These are phyloP conservation scores for Linum usitatissimum DNA, from an alignment of 345 rosid species.

Conservation along the genomic window DNA sequence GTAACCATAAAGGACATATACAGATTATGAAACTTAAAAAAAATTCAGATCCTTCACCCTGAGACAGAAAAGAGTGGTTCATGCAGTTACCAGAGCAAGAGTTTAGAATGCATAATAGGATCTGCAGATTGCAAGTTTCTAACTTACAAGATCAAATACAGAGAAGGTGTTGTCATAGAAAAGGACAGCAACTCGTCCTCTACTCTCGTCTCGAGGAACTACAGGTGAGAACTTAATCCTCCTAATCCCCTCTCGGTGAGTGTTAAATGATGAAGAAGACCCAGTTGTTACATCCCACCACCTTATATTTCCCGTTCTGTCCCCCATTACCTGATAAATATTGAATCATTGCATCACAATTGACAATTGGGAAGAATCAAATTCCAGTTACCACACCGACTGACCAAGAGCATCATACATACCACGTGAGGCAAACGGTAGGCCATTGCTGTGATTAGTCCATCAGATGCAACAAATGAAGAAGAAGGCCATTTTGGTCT, in stretches of 20 bases:
- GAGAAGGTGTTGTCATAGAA: slow-evolving; percentile 92
- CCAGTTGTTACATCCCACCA: slow-evolving; percentile 99
- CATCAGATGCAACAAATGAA: slow-evolving; percentile 86
- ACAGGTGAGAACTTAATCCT: slow-evolving; percentile 93
- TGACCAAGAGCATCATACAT: slow-evolving; percentile 24
- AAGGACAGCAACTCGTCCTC: slow-evolving; percentile 93
- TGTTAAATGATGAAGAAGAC: slow-evolving; percentile 84
- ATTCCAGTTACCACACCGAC: slow-evolving; percentile 6
- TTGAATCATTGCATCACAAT: slow-evolving; percentile 16
- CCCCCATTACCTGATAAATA: slow-evolving; percentile 55
- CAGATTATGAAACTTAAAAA: too few species aligned
- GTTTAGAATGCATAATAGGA: background rate
- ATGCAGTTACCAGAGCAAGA: background rate
- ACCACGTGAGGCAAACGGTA: slow-evolving; percentile 96
- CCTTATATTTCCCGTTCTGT: slow-evolving; percentile 81
- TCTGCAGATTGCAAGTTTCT: slow-evolving; percentile 7
- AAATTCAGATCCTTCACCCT: too few species aligned
- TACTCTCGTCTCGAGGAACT: slow-evolving; percentile 84
- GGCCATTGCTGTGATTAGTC: slow-evolving; percentile 94
- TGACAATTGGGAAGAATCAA: slow-evolving; percentile 15
- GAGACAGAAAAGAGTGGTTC: background rate
- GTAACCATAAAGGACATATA: too few species aligned
- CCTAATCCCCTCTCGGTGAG: slow-evolving; percentile 85
- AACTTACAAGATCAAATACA: slow-evolving; percentile 84
- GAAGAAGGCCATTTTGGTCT: slow-evolving; percentile 99